A percentile compares a stretch with the other conserved stretches of the same genome.
phyloP scores from a whole-genome alignment of 2,329 filamentous ascomycete species.

The Penicillium occitanis region DNA sequence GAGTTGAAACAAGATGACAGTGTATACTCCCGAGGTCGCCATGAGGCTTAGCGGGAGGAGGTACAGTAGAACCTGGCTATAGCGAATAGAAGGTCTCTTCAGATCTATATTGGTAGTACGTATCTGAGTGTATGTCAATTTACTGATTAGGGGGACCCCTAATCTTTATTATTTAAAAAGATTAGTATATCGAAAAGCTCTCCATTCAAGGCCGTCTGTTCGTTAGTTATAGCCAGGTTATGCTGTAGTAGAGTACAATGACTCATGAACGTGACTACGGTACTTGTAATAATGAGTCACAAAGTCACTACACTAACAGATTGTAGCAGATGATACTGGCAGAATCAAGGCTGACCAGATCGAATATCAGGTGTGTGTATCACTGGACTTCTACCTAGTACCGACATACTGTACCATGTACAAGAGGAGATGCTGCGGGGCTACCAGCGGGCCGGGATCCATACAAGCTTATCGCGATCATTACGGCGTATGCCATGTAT shows the following conservation, averaged over 20 bases:
- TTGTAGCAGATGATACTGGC: background rate
- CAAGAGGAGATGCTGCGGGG: background rate
- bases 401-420: too few relatives aligned
- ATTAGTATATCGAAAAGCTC: too few relatives aligned
- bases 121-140: too few relatives aligned
- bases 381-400: background rate
- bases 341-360: background rate
- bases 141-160: too few relatives aligned
- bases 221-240: too few relatives aligned
- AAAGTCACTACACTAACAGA: background rate
- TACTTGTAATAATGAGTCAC: background rate
- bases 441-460: constrained; percentile 3
- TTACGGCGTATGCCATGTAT: background rate
- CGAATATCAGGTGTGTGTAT: background rate
- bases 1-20: background rate
- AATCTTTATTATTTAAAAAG: too few relatives aligned
- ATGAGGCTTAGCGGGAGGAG: background rate
- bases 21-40: background rate
- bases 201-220: background rate
- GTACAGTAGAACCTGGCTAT: background rate
- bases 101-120: too few relatives aligned
- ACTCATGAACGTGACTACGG: background rate
- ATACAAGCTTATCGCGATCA: background rate
- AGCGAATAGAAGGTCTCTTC: too few relatives aligned
- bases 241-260: background rate